These are phyloP conservation scores for Rhodotorula sp. DNA, from an alignment of 1,284 basidiomycete species.

Conservation along the genomic window DNA sequence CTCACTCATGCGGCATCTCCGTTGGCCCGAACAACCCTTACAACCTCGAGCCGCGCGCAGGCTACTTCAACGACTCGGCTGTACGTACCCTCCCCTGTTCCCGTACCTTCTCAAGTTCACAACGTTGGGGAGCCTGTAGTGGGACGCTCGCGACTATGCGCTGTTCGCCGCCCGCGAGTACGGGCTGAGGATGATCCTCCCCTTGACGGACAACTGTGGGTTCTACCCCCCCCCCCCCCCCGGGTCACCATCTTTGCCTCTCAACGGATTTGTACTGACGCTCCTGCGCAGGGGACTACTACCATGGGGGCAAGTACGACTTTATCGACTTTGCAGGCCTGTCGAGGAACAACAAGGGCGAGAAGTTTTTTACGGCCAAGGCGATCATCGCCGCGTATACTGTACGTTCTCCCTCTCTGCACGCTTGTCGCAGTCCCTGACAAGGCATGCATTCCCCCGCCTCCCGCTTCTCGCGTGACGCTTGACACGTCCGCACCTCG, in stretches of 20 bases:
- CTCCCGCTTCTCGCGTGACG: no score
- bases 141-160: constrained; percentile 27
- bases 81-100: neutral
- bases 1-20: constrained; percentile 19
- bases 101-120: constrained; percentile 1
- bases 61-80: constrained; percentile 10
- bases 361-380: constrained; percentile 10
- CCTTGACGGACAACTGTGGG: constrained; percentile 28
- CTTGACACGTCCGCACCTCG: no score
- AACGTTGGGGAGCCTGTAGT: constrained; percentile 35
- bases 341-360: neutral
- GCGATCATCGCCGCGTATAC: neutral
- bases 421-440: neutral
- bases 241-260: neutral
- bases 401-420: neutral
- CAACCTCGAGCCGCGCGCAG: constrained; percentile 4
- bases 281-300: neutral
- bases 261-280: neutral
- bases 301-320: constrained; percentile 26
- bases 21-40: constrained; percentile 14
- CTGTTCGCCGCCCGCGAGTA: constrained; percentile 30
- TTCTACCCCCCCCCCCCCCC: neutral
- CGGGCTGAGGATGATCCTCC: constrained; percentile 26
- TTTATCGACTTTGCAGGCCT: constrained; percentile 18
- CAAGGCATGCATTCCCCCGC: no score